Evolutionary conservation across 345 rosid genomes (phyloP).

Genomic region (Linum usitatissimum): DNA sequence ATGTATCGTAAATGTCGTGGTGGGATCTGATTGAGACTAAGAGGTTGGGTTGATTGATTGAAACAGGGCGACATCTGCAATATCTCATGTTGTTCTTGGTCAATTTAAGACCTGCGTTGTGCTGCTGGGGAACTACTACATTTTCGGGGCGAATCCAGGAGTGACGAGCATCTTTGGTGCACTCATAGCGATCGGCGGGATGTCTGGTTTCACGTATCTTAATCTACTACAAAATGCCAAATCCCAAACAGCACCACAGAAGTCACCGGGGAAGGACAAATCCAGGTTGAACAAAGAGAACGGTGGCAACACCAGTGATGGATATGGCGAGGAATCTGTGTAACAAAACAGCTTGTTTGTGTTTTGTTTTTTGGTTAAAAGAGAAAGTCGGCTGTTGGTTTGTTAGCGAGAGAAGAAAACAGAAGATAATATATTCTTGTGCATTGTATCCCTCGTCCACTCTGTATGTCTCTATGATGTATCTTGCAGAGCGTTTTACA

Average conservation of each 20-base stretch:
- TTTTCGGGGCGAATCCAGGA: slow-evolving; percentile 60
- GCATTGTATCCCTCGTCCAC: too few species aligned
- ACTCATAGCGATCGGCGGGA: slow-evolving; percentile 52
- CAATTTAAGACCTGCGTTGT: slow-evolving; percentile 70
- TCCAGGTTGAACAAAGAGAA: slow-evolving; percentile 43
- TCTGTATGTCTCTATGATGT: too few species aligned
- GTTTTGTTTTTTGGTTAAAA: too few species aligned
- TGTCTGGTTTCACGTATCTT: slow-evolving; percentile 53
- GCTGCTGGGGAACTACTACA: slow-evolving; percentile 51
- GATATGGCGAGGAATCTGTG: slow-evolving; percentile 20
- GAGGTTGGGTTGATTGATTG: neutral
- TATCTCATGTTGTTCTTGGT: slow-evolving; percentile 64
- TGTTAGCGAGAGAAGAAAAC: too few species aligned
- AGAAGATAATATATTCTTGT: too few species aligned
- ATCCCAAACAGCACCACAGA: slow-evolving; percentile 24
- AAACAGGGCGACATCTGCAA: slow-evolving; percentile 62
- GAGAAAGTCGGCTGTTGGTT: too few species aligned
- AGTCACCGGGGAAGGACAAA: slow-evolving; percentile 23
- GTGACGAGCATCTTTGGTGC: slow-evolving; percentile 49
- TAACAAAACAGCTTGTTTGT: neutral
- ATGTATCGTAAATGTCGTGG: too few species aligned
- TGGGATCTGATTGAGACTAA: too few species aligned
- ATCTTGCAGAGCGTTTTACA: too few species aligned
- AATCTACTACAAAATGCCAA: slow-evolving; percentile 25
- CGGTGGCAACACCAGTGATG: slow-evolving; percentile 23